These are phyloP conservation scores for Wickerhamomyces sp. DNA, from an alignment of 1,139 yeast species.

Conservation along the genomic window DNA sequence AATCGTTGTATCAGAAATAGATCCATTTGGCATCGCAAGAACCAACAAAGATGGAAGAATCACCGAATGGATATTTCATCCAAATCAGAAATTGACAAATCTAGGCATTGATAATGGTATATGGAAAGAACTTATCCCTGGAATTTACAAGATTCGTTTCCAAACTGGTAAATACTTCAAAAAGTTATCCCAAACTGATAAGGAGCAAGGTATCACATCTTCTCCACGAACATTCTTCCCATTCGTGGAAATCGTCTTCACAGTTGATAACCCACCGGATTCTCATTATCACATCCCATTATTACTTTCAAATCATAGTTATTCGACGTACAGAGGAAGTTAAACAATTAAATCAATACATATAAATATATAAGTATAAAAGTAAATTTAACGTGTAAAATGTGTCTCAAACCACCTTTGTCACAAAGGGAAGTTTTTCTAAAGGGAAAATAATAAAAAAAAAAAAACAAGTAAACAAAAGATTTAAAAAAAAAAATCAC, in stretches of 20 bases:
- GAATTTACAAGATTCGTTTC: slow-evolving; percentile 70
- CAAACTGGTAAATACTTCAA: slow-evolving; percentile 65
- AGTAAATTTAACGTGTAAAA: neutral
- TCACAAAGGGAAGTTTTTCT: neutral
- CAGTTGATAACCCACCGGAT: slow-evolving; percentile 61
- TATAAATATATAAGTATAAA: neutral
- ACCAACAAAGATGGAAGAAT: slow-evolving; percentile 82
- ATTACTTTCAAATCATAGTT: slow-evolving; percentile 75
- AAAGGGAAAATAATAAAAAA: no score
- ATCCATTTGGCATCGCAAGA: slow-evolving; percentile 55
- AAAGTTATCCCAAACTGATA: slow-evolving; percentile 25
- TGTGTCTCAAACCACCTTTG: neutral
- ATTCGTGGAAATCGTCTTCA: slow-evolving; percentile 71
- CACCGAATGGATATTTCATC: slow-evolving; percentile 56
- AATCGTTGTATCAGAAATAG: slow-evolving; percentile 25
- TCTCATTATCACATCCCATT: slow-evolving; percentile 85
- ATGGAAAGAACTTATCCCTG: slow-evolving; percentile 49
- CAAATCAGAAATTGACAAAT: slow-evolving; percentile 25
- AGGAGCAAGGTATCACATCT: slow-evolving; percentile 21
- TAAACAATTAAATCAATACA: slow-evolving; percentile 1
- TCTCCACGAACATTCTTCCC: slow-evolving; percentile 66
- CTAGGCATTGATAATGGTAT: slow-evolving; percentile 35
- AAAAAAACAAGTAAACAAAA: neutral
- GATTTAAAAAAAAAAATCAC: neutral
- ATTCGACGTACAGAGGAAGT: slow-evolving; percentile 80